Base-by-base conservation (phyloP, 352 stramenopile species). In the Pythium pyrilobum region DNA sequence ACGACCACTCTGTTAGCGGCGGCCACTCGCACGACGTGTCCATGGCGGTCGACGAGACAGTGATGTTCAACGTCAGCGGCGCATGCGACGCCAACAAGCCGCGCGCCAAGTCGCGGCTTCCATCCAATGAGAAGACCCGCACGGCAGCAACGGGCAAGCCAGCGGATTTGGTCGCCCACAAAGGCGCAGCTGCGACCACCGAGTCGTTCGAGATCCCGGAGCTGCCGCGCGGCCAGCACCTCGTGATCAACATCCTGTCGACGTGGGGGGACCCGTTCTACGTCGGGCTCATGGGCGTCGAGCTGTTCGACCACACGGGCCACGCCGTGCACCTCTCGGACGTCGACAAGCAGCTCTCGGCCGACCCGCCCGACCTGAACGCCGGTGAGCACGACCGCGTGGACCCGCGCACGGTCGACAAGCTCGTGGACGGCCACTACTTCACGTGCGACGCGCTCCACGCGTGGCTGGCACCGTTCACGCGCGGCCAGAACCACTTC, bases 241-340 rank as follows among this genome's bases (percentile, higher is more conserved):
- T 97, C 21, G 71, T 82, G n/a, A 62, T 96, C 27, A 85, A 93
- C 41, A 89, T 96, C 15, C 45, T 95, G 23, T 87, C 72, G 5
- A 97, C 89, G 8, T 96, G 85, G 85, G 89, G 88, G 9, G 89
- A 97, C 65, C 80, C 85, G 7, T 91, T 95, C 61, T 97, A 97
- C 58, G 80, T 97, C 2, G 89, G 89, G 0, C 73, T 97, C 21
- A 95, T 89, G 68, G 89, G 89, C 12, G 71, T 97, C 21, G 89
- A 97, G 47, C 42, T 96, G 23, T 96, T 95, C 52, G 86, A 96
- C 38, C 76, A 89, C 51, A 80, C 70, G 0, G 88, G 88, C 8
- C 71, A 89, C 39, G 67, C 64, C 0, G 61, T 96, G 11, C 43
- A 74, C 32, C 52, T 96, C 20, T 73, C 62, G 4, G 69, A 89